Conservation (phyloP, 2,329 filamentous ascomycete species). For the Phialophora verrucosa region DNA sequence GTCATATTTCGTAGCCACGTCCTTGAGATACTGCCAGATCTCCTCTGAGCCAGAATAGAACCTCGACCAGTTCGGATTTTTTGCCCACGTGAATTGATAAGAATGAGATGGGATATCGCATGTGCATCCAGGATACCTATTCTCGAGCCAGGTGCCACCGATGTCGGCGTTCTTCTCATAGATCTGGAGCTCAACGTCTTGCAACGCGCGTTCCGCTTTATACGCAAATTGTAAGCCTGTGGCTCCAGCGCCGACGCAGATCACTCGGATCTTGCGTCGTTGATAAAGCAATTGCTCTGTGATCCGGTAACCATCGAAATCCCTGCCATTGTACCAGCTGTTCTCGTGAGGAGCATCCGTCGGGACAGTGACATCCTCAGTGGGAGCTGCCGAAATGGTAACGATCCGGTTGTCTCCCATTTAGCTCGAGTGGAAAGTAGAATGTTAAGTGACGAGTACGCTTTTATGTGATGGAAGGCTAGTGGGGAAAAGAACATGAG, state of each 20-base stretch:
- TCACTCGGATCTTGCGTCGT: conserved; percentile 33
- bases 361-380: conserved; percentile 30
- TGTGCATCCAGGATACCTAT: conserved; percentile 44
- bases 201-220: conserved; percentile 37
- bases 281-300: conserved; percentile 28
- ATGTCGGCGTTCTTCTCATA: conserved; percentile 42
- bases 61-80: conserved; percentile 44
- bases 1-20: conserved; percentile 40
- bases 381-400: conserved; percentile 29
- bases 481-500: background rate
- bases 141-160: conserved; percentile 45
- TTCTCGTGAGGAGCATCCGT: conserved; percentile 33
- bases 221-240: conserved; percentile 42
- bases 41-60: conserved; percentile 41
- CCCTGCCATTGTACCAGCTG: conserved; percentile 32
- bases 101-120: conserved; percentile 58
- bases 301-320: conserved; percentile 34
- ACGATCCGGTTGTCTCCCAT: conserved; percentile 28
- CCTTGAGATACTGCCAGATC: conserved; percentile 42
- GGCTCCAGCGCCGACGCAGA: conserved; percentile 40
- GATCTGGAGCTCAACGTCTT: conserved; percentile 39
- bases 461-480: background rate
- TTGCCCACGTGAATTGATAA: conserved; percentile 58
- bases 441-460: background rate
- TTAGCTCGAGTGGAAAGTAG: background rate